Base-by-base conservation (phyloP, 768 basidiomycete species). In the Dacryopinax primogenitus region DNA sequence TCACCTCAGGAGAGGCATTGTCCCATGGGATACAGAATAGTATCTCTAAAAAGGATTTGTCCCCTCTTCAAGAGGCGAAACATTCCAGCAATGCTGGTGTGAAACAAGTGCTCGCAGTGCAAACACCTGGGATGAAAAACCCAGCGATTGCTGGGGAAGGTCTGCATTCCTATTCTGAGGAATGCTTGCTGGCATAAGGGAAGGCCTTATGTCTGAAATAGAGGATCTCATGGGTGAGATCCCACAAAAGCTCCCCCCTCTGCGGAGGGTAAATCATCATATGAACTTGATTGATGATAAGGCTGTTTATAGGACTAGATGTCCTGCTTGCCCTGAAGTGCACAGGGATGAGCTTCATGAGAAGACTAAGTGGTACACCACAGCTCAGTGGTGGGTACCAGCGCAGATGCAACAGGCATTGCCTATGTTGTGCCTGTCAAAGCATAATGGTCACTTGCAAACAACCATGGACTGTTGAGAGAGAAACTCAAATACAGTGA, bases 401-500 rank as follows among this genome's bases (percentile, higher is more conserved):
- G 41, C 44, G 1, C 34, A 45, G 0, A 69, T 67, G 4, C 23
- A 30, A 0, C 66, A 76, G 34, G 73, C 74, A 0, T 72, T 74
- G 0, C 79, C 78, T 0, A 73, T 79, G 72, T 36, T 72, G 9
- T n/a, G n/a, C n/a, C n/a, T 70, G 68, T 69, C 69, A 0, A 79
- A 79, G 68, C 76, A 76, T 33, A 69, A 74, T 47, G 74, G 71
- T 0, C 65, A 71, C 3, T 33, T 82, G 0, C 67, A 75, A 0
- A 79, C 76, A 0, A 74, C 76, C 0, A 47, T 80, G 0, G 78
- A 80, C 64, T 69, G 67, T 1, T 62, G 76, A 4, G 71, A 77
- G 47, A 65, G 73, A 0, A 81, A 80, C 65, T 72, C 76, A 1
- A 80, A 82, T 66, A 81, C 77, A 0, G 21, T 75, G 0, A 74